Evolutionary conservation across 257 asterid genomes (phyloP).

Genomic region (Rehmannia glutinosa): DNA sequence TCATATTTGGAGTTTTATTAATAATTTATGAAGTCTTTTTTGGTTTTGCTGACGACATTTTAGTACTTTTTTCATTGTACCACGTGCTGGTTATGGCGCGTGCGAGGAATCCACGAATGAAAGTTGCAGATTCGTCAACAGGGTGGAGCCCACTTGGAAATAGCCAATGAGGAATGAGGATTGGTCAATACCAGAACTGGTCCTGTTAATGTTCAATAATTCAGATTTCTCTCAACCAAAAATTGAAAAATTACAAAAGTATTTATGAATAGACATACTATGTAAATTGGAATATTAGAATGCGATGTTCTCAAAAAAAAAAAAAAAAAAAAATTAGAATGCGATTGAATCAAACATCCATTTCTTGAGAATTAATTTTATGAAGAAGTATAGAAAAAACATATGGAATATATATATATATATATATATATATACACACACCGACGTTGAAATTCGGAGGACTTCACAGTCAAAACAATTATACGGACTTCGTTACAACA

Average conservation of each 20-base stretch:
- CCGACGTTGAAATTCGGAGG: no score
- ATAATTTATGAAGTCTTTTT: conserved; percentile 12
- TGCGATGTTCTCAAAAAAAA: no score
- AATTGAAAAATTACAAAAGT: neutral
- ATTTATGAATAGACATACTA: neutral
- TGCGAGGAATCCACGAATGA: conserved; percentile 34
- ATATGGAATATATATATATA: no score
- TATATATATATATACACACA: no score
- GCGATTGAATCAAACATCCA: no score
- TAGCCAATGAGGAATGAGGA: conserved; percentile 19
- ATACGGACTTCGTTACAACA: no score
- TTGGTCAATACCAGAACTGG: conserved; percentile 22
- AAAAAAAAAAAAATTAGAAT: no score
- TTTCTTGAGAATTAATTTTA: no score
- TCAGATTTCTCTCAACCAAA: neutral
- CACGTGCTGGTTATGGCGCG: conserved; percentile 51
- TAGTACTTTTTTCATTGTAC: conserved; percentile 18
- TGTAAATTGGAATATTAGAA: no score
- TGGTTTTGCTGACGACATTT: conserved; percentile 17
- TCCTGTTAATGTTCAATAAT: neutral
- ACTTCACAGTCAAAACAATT: no score
- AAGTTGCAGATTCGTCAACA: conserved; percentile 27
- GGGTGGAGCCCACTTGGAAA: conserved; percentile 3
- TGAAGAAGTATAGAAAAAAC: no score
- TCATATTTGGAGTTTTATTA: neutral